These are phyloP conservation scores for Cyberlindnera maclurae DNA, from an alignment of 805 yeast species.

Conservation along the genomic window DNA sequence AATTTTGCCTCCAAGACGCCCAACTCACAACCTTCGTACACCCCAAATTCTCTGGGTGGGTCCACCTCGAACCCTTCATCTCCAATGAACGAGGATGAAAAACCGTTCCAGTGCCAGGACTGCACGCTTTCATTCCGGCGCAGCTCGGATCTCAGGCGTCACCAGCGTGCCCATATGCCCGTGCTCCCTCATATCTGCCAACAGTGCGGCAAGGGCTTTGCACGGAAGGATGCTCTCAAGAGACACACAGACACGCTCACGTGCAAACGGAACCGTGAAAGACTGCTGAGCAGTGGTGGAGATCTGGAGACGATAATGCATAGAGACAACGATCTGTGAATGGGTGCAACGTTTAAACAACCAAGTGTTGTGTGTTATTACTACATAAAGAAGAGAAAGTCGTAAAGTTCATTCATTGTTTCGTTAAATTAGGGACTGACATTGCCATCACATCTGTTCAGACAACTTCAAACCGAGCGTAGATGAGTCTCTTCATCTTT, in stretches of 20 bases:
- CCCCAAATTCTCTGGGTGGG: background rate
- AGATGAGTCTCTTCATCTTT: slow-evolving; percentile 16
- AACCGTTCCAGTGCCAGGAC: slow-evolving; percentile 49
- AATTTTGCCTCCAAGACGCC: background rate
- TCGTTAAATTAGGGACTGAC: background rate
- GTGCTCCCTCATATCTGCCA: slow-evolving; percentile 72
- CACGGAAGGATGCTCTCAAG: slow-evolving; percentile 74
- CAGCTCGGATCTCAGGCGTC: slow-evolving; percentile 64
- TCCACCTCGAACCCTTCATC: slow-evolving; percentile 3
- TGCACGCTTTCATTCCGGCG: slow-evolving; percentile 62
- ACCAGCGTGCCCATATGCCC: slow-evolving; percentile 65
- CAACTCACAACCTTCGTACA: slow-evolving; percentile 1
- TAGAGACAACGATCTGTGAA: slow-evolving; percentile 1
- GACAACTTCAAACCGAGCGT: slow-evolving; percentile 17
- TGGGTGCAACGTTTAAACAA: no score
- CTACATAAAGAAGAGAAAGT: background rate
- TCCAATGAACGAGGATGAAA: slow-evolving; percentile 14
- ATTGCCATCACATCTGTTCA: no score
- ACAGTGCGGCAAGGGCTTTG: slow-evolving; percentile 75
- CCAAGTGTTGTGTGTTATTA: no score
- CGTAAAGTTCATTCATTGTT: background rate
- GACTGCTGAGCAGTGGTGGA: slow-evolving; percentile 33
- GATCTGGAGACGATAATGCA: slow-evolving; percentile 27
- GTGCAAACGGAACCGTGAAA: slow-evolving; percentile 63
- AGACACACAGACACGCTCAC: slow-evolving; percentile 71